Evolutionary conservation across 2,329 filamentous ascomycete species (phyloP).

Genomic region (Sphaerulina musiva): DNA sequence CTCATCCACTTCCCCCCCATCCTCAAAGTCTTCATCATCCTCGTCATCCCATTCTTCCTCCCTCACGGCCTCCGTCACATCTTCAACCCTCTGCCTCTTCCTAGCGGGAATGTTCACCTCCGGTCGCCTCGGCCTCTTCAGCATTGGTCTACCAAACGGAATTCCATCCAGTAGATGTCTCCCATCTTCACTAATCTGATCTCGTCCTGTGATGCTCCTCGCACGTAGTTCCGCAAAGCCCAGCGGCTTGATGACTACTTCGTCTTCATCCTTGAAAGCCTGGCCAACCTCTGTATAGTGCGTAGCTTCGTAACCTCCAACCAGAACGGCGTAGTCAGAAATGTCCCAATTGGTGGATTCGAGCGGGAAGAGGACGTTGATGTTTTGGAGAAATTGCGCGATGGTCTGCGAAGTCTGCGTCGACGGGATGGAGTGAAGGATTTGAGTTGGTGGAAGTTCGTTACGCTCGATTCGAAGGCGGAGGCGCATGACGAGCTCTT

Average conservation of each 20-base stretch:
- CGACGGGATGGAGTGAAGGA: constrained; percentile 61
- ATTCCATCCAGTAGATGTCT: constrained; percentile 79
- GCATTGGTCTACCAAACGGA: constrained; percentile 68
- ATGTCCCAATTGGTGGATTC: constrained; percentile 77
- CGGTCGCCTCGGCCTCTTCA: constrained; percentile 45
- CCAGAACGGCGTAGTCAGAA: constrained; percentile 82
- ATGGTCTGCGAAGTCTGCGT: constrained; percentile 49
- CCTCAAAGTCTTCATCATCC: constrained; percentile 31
- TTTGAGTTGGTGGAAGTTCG: constrained; percentile 62
- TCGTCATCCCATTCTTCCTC: constrained; percentile 36
- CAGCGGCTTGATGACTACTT: constrained; percentile 74
- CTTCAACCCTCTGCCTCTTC: constrained; percentile 30
- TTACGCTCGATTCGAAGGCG: constrained; percentile 67
- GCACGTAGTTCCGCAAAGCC: constrained; percentile 66
- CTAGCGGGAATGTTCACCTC: constrained; percentile 34
- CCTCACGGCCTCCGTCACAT: constrained; percentile 36
- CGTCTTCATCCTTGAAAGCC: constrained; percentile 74
- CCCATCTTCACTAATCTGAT: constrained; percentile 74
- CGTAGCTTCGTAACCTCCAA: constrained; percentile 73
- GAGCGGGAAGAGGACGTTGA: constrained; percentile 75
- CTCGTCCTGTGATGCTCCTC: constrained; percentile 65
- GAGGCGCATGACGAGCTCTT: constrained; percentile 54
- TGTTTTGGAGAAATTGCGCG: constrained; percentile 65
- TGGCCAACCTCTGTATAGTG: constrained; percentile 70
- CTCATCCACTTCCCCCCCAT: constrained; percentile 22